phyloP scores from a whole-genome alignment of 2,329 filamentous ascomycete genomes.

The Ceratocystis destructans region DNA sequence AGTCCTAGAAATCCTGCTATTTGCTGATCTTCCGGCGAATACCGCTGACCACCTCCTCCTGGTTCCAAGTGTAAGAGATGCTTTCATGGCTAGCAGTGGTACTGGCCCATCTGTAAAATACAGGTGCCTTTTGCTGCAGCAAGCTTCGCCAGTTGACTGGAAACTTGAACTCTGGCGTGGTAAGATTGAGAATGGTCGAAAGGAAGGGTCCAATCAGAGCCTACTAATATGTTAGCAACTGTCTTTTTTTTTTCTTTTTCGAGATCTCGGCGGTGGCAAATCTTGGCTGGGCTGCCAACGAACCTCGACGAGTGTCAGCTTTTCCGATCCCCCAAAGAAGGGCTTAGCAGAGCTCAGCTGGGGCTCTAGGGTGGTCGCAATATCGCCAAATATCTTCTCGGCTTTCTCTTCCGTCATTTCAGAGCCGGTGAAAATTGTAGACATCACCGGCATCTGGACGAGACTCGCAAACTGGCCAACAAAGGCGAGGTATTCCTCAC shows the following conservation, averaged over 20 bases:
- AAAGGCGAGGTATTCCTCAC: slow-evolving; percentile 59
- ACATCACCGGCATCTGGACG: slow-evolving; percentile 28
- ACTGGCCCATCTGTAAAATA: slow-evolving; percentile 54
- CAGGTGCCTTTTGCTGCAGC: slow-evolving; percentile 44
- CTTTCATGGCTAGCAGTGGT: slow-evolving; percentile 48
- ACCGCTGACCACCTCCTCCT: not conserved
- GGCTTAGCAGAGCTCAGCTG: slow-evolving; percentile 43
- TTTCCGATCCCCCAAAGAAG: slow-evolving; percentile 51
- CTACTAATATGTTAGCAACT: slow-evolving; percentile 26
- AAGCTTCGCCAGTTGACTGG: slow-evolving; percentile 34
- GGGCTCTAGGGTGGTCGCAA: slow-evolving; percentile 62
- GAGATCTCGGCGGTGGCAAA: too few species aligned
- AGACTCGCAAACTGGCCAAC: slow-evolving; percentile 56
- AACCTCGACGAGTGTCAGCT: slow-evolving; percentile 48
- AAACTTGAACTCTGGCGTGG: slow-evolving; percentile 38
- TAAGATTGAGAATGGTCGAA: slow-evolving; percentile 42
- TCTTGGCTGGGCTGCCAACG: not conserved
- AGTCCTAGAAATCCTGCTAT: not conserved
- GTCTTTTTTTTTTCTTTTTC: not conserved
- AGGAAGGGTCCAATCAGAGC: slow-evolving; percentile 54
- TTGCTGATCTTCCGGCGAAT: not conserved
- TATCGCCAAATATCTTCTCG: slow-evolving; percentile 35
- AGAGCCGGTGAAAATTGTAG: slow-evolving; percentile 32
- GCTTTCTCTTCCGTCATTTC: slow-evolving; percentile 28
- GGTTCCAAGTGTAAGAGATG: slow-evolving; percentile 31